A percentile compares a stretch with the other conserved stretches of the same genome.
These are phyloP conservation scores for Trichoderma gamsii DNA, from an alignment of 495 filamentous ascomycete genomes.

Conservation along the genomic window DNA sequence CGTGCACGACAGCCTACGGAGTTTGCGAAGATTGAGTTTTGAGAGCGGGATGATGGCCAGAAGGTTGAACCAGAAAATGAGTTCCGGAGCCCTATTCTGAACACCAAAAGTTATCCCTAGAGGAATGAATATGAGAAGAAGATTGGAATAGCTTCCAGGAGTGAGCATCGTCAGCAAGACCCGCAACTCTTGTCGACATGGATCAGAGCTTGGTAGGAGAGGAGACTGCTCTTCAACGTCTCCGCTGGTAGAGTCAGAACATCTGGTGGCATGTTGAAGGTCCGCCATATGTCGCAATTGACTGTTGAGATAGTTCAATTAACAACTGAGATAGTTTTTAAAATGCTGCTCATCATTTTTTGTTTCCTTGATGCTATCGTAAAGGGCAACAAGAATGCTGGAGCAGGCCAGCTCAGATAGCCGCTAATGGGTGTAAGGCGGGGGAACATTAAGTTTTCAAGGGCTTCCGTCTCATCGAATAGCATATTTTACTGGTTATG, in stretches of 20 bases:
- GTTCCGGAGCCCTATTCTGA: not conserved
- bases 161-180: not conserved
- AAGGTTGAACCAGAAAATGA: slow-evolving; percentile 3
- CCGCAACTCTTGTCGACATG: not conserved
- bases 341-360: not conserved
- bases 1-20: not conserved
- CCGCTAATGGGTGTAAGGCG: not conserved
- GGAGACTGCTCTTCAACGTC: not conserved
- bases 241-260: not conserved
- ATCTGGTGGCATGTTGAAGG: not conserved
- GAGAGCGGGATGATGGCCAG: slow-evolving; percentile 4
- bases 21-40: not conserved
- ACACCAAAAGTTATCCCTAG: not conserved
- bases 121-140: not conserved
- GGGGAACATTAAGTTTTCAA: not conserved
- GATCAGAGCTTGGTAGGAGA: not conserved
- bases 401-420: not conserved
- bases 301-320: no score
- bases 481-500: no score
- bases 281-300: not conserved
- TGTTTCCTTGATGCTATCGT: not conserved
- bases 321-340: no score
- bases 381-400: not conserved
- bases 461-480: not conserved
- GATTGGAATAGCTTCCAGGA: not conserved